phyloP scores from a whole-genome alignment of 257 asterid species.

The Salvia hispanica region DNA sequence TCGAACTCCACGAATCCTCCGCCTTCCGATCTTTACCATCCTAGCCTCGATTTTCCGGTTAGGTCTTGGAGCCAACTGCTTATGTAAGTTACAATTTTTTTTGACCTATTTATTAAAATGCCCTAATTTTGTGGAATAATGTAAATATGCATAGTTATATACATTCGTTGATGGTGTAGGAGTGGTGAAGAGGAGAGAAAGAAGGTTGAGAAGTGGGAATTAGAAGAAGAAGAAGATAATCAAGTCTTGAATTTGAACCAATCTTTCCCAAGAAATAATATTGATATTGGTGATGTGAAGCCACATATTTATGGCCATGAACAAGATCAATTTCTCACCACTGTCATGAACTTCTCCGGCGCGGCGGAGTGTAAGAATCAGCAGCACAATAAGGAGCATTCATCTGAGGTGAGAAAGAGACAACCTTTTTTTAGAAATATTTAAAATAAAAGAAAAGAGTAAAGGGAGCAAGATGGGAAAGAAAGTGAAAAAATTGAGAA shows the following conservation, averaged over 20 bases:
- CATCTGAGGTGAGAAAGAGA: constrained; percentile 53
- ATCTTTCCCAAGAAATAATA: constrained; percentile 35
- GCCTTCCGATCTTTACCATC: constrained; percentile 30
- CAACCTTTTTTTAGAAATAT: background rate
- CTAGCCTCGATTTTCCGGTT: constrained; percentile 52
- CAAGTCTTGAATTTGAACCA: constrained; percentile 53
- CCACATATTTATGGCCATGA: background rate
- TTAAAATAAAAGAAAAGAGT: background rate
- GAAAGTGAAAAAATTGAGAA: constrained; percentile 7
- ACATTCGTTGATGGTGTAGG: constrained; percentile 31
- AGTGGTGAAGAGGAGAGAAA: constrained; percentile 65
- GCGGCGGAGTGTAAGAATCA: constrained; percentile 37
- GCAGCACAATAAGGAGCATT: constrained; percentile 48
- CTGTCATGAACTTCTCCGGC: constrained; percentile 54
- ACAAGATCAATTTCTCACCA: constrained; percentile 30
- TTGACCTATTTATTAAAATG: no score
- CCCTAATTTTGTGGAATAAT: background rate
- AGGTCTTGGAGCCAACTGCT: constrained; percentile 83
- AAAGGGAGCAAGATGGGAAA: constrained; percentile 13
- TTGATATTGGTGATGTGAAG: constrained; percentile 53
- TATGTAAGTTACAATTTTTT: constrained; percentile 33
- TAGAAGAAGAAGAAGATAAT: constrained; percentile 18
- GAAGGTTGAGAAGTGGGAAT: constrained; percentile 78
- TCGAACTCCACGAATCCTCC: constrained; percentile 32
- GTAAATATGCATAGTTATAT: background rate